phyloP scores from a whole-genome alignment of 805 yeast species.

The Brettanomyces anomalus region DNA sequence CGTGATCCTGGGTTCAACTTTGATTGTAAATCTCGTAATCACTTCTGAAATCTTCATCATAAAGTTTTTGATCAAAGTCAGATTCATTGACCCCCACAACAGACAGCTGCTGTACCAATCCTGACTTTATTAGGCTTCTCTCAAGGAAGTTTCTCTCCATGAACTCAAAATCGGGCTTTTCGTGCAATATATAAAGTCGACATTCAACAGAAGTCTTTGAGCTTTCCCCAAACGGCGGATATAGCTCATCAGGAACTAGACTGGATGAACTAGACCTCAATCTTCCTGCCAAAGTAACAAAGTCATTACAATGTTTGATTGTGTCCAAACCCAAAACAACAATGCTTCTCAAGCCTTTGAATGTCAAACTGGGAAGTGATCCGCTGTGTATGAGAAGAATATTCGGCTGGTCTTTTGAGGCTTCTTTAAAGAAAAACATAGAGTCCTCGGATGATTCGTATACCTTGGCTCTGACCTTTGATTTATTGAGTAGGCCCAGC shows the following conservation, averaged over 20 bases:
- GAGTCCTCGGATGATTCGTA: conserved; percentile 10
- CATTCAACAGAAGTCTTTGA: background rate
- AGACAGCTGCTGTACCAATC: conserved; percentile 16
- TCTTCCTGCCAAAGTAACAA: conserved; percentile 20
- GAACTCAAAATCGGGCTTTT: conserved; percentile 17
- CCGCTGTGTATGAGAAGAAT: conserved; percentile 18
- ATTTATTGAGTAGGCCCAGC: conserved; percentile 4
- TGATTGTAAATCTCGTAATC: conserved; percentile 5
- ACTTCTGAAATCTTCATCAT: conserved; percentile 4
- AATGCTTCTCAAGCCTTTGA: conserved; percentile 18
- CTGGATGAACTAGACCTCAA: conserved; percentile 11
- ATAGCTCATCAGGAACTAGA: conserved; percentile 10
- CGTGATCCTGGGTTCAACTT: no score
- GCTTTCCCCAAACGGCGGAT: conserved; percentile 9
- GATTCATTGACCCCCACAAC: conserved; percentile 16
- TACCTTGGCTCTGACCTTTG: conserved; percentile 6
- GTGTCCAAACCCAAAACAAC: conserved; percentile 26
- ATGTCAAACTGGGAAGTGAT: conserved; percentile 19
- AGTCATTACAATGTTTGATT: conserved; percentile 13
- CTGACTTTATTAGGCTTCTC: conserved; percentile 20
- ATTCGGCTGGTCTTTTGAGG: conserved; percentile 7
- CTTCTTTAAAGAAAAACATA: conserved; percentile 7
- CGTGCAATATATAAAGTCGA: conserved; percentile 11
- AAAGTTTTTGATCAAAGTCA: conserved; percentile 8
- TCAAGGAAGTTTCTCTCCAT: conserved; percentile 25